phyloP scores from a whole-genome alignment of 805 yeast species.

The Ogataea paradorogensis region DNA sequence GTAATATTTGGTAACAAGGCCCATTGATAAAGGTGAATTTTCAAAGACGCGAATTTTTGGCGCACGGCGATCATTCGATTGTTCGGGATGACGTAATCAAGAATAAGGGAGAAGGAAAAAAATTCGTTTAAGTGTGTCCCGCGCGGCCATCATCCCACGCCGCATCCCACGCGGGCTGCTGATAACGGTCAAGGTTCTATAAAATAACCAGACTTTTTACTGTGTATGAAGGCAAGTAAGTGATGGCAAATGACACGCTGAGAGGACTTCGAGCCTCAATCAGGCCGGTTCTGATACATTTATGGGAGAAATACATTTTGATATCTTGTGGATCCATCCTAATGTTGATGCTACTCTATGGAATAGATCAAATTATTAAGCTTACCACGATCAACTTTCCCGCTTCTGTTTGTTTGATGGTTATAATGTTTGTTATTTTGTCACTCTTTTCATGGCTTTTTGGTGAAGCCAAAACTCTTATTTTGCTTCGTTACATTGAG shows the following conservation, averaged over 20 bases:
- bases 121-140: too few species aligned
- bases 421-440: slow-evolving; percentile 49
- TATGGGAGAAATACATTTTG: slow-evolving; percentile 43
- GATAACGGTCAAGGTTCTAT: not conserved
- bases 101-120: too few species aligned
- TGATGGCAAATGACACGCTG: not conserved
- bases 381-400: slow-evolving; percentile 57
- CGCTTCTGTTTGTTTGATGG: slow-evolving; percentile 68
- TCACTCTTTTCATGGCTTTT: slow-evolving; percentile 36
- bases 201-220: not conserved
- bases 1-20: slow-evolving; percentile 14
- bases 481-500: slow-evolving; percentile 38
- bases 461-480: slow-evolving; percentile 34
- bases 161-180: slow-evolving; percentile 1
- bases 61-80: too few species aligned
- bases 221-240: not conserved
- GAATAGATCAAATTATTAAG: slow-evolving; percentile 46
- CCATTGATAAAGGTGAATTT: slow-evolving; percentile 18
- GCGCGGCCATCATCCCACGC: too few species aligned
- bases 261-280: slow-evolving; percentile 1
- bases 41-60: not conserved
- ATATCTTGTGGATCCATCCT: slow-evolving; percentile 49
- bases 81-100: not conserved
- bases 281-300: slow-evolving; percentile 26
- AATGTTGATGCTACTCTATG: slow-evolving; percentile 48